Evolutionary conservation across 148 eudicot genomes (phyloP), one percentile per base, ranked within the genome.

Genomic region (Rheum nobile): DNA sequence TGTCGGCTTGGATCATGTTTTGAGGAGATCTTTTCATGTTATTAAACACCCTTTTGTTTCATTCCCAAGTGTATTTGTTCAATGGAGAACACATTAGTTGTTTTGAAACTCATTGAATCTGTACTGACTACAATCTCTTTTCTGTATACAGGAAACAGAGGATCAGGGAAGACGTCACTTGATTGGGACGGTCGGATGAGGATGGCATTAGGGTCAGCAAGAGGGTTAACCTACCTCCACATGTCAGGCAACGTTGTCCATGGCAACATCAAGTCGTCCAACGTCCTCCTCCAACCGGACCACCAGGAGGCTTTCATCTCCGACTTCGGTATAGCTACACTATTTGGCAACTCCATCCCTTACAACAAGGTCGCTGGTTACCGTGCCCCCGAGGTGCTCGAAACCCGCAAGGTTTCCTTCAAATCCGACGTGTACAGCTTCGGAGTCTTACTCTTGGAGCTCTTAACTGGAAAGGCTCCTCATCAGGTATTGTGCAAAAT

Each of bases 161-260:
- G 96, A 1, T 87, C 98, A 43, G 97, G 98, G 1, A 86, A 90
- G 6, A 82, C 93, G 0, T 82, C 97, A 22, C 84, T 91, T 11
- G 96, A 94, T 78, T 94, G 98, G 98, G 91, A 88, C 44, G 86
- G 76, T 82, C 82, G 98, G n/a, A 82, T 94, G 87, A 84, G 79
- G 75, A 86, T 94, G 72, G 96, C 97, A 38, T 7, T 87, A 29
- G 77, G 85, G 65, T 80, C 96, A 0, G 98, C 96, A 9, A 77
- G 88, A 22, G 98, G 98, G 0, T 77, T 94, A 19, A 75, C 88
- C 13, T 73, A 91, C 84, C 90, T 94, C 48, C 98, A 94, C 76
- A 80, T 78, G 39, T 76, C 90, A 0, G 81, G 81, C 55, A 87
- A 87, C 19, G 78, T 88, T 0, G 86, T 89, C 75, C 98, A 94